Evolutionary conservation across 148 eudicot species (phyloP), one percentile per base, ranked within the genome.

Genomic region (Heliosperma pusillum): DNA sequence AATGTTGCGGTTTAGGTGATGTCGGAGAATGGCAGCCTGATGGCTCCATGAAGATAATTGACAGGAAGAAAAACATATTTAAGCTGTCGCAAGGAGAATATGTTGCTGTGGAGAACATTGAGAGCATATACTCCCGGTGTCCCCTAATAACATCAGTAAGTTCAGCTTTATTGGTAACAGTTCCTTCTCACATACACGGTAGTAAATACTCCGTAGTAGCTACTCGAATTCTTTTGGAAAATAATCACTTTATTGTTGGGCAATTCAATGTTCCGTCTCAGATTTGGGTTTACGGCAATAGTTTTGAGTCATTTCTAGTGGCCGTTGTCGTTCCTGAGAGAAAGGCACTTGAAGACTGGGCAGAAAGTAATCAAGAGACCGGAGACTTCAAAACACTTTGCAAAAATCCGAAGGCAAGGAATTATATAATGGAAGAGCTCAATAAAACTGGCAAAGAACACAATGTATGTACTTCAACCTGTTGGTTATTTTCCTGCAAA

Each of bases 41-140:
- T 78, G 99, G 99, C 69, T 80, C 87, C 56, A 83, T 95, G 99
- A 95, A 89, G 77, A 88, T 95, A 69, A 95, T 95, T 15, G 99
- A 95, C 83, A 83, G 99, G 81, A 95, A 92, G 81, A 95, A 95
- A 85, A 95, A 95, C 71, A 95, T 95, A 25, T 95, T 95, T 75
- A 95, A 95, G 90, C 69, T 92, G 83, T 95, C 99, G 27, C 99
- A 95, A 84, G 99, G 99, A 59, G 99, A 95, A 74, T 95, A 95
- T 74, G 90, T 95, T 16, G 99, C 97, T 21, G 97, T 92, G 42
- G 99, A 95, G 81, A 90, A 86, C 79, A 74, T 95, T 19, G 99
- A 95, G 82, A 89, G 80, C 76, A 76, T 85, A 61, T 95, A 89
- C 69, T 90, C 89, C 2, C 88, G 85, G 53, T 92, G 97, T 81